These are phyloP conservation scores for Colletotrichum sp. DNA, from an alignment of 2,329 filamentous ascomycete genomes.

Conservation along the genomic window DNA sequence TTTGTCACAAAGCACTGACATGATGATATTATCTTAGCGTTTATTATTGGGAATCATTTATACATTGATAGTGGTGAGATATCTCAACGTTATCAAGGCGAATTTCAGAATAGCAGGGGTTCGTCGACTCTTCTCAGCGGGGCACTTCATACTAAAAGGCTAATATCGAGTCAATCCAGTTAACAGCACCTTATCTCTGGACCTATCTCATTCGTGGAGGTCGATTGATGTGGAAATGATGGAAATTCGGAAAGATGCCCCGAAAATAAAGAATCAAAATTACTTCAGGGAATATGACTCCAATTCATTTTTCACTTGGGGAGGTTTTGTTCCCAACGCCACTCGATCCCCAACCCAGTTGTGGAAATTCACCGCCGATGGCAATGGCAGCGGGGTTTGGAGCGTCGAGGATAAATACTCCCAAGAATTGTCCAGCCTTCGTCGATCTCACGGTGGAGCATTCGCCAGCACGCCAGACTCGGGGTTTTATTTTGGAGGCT, in stretches of 20 bases:
- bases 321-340: not conserved
- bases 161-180: not conserved
- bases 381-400: conserved; percentile 1
- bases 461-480: not conserved
- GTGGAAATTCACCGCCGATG: not conserved
- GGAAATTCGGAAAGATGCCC: not conserved
- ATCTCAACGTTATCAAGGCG: not conserved
- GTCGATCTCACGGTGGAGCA: not conserved
- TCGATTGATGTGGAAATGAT: not conserved
- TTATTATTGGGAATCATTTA: not conserved
- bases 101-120: not conserved
- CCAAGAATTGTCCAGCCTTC: not conserved
- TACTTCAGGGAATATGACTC: not conserved
- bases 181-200: not conserved
- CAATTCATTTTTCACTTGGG: not conserved
- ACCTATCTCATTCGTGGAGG: conserved; percentile 6
- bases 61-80: not conserved
- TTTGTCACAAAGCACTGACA: not conserved
- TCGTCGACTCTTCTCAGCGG: not conserved
- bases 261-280: not conserved
- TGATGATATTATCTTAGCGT: not conserved
- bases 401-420: not conserved
- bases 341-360: not conserved
- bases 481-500: conserved; percentile 1
- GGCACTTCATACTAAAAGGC: not conserved